A percentile compares a stretch with the other conserved stretches of the same genome.
These are phyloP conservation scores for Irpex rosettiformis DNA, from an alignment of 1,284 basidiomycete species.

Conservation along the genomic window DNA sequence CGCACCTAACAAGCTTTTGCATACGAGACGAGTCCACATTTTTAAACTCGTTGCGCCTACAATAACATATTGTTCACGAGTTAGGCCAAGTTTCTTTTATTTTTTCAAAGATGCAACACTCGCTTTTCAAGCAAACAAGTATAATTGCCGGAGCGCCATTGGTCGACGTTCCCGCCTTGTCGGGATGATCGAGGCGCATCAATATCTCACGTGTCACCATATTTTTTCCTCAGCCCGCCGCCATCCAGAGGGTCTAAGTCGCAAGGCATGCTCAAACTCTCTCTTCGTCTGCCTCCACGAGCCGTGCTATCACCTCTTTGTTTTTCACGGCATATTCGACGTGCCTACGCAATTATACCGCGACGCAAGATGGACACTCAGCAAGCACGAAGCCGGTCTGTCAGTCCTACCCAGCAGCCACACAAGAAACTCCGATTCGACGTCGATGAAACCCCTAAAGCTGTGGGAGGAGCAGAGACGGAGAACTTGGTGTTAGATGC, in stretches of 20 bases:
- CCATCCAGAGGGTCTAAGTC: background rate
- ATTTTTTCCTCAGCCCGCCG: background rate
- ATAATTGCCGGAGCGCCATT: background rate
- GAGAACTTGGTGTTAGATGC: conserved; percentile 6
- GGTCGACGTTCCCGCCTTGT: background rate
- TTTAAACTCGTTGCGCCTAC: background rate
- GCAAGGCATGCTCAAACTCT: background rate
- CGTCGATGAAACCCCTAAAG: background rate
- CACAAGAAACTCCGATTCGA: conserved; percentile 41
- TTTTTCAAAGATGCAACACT: background rate
- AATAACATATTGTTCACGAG: background rate
- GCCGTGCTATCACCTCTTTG: background rate
- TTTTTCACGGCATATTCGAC: background rate
- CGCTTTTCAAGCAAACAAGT: background rate
- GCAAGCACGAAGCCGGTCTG: background rate
- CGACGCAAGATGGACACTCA: background rate
- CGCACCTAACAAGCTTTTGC: no score
- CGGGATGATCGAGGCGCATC: background rate
- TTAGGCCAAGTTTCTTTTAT: background rate
- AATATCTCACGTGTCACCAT: background rate
- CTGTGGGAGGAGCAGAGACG: background rate
- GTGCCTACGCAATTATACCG: background rate
- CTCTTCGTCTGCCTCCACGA: background rate
- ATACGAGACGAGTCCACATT: background rate
- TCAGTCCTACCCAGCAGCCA: background rate